Base-by-base conservation (phyloP, 2,329 filamentous ascomycete genomes). In the Neoascochyta sp. region DNA sequence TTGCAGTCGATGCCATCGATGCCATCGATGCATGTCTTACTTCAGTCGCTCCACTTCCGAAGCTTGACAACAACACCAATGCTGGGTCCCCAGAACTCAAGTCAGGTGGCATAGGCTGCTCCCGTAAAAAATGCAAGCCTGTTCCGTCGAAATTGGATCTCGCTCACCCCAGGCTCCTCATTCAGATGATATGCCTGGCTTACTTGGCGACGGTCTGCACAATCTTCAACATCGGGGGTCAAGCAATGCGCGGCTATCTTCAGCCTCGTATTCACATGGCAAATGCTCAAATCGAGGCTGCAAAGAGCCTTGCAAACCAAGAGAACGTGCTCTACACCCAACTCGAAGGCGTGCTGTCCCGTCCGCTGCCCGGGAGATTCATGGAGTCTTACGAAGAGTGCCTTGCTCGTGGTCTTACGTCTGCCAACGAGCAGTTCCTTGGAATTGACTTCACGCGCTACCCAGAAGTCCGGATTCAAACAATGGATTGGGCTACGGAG, bases 371-470 rank as follows among this genome's bases (percentile, higher is more conserved):
- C 4, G 33, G 33, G 21, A 15, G 22, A 7, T 35, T 36, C 21
- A 41, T 45, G 26, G 55, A 59, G 23, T 46, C 30, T 2, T 39
- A 60, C 16, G 34, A 46, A 9, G 28, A 52, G 7, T 60, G 55
- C 22, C 47, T 58, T 9, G 39, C 29, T 7, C 52, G 52, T 7
- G 52, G 47, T 7, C 36, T 51, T 5, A 20, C 24, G 3, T 9
- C 22, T 4, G 48, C 40, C 3, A 18, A 54, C n/a, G 9, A 24
- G 2, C 24, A 42, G 3, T 41, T 47, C 9, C 17, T 27, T 18
- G 36, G 30, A 4, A 4, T 34, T 4, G 35, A 40, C 1, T 54
- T 47, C 16, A 22, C 37, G 6, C 25, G 25, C 5, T 42, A 45
- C 25, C 22, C 39, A 3, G 28, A 49, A 4, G 27, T 52, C 3